Evolutionary conservation across 371 early-diverging fungal species (phyloP).

Genomic region (Parasitella parasitica): DNA sequence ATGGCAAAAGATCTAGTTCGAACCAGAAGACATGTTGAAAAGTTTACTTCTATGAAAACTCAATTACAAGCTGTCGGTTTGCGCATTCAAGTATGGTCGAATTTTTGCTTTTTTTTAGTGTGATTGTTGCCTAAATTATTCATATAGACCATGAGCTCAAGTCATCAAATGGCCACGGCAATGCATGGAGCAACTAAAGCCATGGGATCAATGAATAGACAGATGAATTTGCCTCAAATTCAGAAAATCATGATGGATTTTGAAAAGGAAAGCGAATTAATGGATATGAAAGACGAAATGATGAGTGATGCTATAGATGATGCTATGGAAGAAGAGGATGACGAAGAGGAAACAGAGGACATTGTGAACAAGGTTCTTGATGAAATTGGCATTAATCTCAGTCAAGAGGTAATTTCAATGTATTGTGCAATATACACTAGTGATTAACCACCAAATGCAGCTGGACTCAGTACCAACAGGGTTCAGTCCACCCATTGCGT

Average conservation of each 20-base stretch:
- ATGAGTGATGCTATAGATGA: conserved; percentile 97
- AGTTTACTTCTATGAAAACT: conserved; percentile 94
- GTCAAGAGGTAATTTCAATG: conserved; percentile 51
- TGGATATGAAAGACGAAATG: conserved; percentile 99
- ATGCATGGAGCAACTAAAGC: conserved; percentile 95
- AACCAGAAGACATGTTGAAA: conserved; percentile 89
- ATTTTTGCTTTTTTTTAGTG: not conserved
- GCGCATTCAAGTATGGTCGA: conserved; percentile 64
- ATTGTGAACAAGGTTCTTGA: conserved; percentile 93
- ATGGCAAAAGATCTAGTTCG: conserved; percentile 98
- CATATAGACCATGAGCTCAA: conserved; percentile 81
- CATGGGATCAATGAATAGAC: conserved; percentile 93
- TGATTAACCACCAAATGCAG: conserved; percentile 27
- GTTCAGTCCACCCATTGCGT: conserved; percentile 41
- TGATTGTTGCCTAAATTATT: not conserved
- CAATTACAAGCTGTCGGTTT: conserved; percentile 91
- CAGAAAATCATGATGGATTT: conserved; percentile 97
- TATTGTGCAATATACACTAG: not conserved
- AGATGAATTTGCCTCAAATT: conserved; percentile 91
- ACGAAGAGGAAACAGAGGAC: conserved; percentile 87
- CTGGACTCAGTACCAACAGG: conserved; percentile 62
- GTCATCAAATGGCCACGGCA: conserved; percentile 94
- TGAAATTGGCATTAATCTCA: conserved; percentile 88
- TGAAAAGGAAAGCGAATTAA: conserved; percentile 89
- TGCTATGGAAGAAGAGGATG: conserved; percentile 90